Evolutionary conservation across 1,284 basidiomycete genomes (phyloP).

Genomic region (Rhodotorula sp.): DNA sequence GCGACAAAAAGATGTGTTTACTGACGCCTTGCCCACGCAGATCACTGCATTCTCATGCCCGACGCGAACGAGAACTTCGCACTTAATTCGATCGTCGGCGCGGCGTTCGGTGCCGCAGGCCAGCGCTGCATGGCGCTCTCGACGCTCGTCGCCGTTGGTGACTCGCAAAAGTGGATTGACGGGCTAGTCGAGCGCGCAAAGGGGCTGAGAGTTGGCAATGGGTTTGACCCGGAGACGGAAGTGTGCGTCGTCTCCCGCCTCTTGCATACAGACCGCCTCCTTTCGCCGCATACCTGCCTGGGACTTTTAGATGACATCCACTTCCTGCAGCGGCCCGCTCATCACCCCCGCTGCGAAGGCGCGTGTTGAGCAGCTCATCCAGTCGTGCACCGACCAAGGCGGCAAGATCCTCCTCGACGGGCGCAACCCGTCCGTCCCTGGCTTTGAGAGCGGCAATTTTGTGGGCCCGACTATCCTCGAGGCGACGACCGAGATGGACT

Average conservation of each 20-base stretch:
- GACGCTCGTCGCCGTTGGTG: conserved; percentile 82
- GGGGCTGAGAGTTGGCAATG: conserved; percentile 80
- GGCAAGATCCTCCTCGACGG: conserved; percentile 89
- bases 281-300: too few relatives aligned
- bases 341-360: conserved; percentile 85
- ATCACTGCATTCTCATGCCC: conserved; percentile 92
- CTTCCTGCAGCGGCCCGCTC: conserved; percentile 85
- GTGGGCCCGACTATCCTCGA: conserved; percentile 91
- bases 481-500: conserved; percentile 77
- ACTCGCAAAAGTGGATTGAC: conserved; percentile 77
- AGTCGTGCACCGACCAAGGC: conserved; percentile 79
- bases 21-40: conserved; percentile 13
- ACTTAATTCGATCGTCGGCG: conserved; percentile 89
- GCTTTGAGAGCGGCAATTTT: conserved; percentile 90
- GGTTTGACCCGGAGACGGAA: conserved; percentile 85
- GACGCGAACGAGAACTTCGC: conserved; percentile 95
- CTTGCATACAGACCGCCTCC: neutral
- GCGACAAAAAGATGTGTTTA: too few relatives aligned
- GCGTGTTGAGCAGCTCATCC: conserved; percentile 75
- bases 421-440: conserved; percentile 66
- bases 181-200: conserved; percentile 82
- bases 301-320: too few relatives aligned
- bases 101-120: conserved; percentile 95
- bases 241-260: conserved; percentile 69
- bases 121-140: conserved; percentile 96